Conservation (phyloP, 2,329 filamentous ascomycete genomes). For the Fusarium penzigii region DNA sequence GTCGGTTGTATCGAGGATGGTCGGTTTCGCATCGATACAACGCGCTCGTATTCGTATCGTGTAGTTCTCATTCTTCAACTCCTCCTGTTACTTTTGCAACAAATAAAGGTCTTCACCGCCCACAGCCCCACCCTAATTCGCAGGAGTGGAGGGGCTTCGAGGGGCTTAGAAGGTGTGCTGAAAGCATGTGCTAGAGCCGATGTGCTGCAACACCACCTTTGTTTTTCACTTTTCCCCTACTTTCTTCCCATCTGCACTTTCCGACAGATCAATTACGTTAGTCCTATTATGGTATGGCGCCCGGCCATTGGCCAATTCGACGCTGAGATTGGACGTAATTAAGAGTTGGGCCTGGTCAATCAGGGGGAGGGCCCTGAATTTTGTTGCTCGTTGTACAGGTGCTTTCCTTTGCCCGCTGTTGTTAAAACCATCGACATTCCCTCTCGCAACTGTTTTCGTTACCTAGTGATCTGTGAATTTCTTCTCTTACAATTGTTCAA, state of each 20-base stretch:
- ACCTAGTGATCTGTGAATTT: slow-evolving; percentile 8
- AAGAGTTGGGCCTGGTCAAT: slow-evolving; percentile 19
- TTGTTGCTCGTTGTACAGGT: slow-evolving; percentile 26
- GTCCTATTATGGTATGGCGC: slow-evolving; percentile 18
- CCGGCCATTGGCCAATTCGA: slow-evolving; percentile 23
- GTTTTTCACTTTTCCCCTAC: not conserved
- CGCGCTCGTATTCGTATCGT: slow-evolving; percentile 37
- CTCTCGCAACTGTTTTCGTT: slow-evolving; percentile 16
- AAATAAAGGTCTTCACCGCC: slow-evolving; percentile 23
- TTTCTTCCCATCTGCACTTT: slow-evolving; percentile 14
- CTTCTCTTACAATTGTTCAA: slow-evolving; percentile 4
- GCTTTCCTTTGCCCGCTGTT: slow-evolving; percentile 17
- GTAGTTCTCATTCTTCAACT: slow-evolving; percentile 15
- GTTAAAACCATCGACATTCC: slow-evolving; percentile 27
- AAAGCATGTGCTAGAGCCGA: not conserved
- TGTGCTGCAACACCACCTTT: not conserved
- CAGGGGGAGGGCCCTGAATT: slow-evolving; percentile 34
- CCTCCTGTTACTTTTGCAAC: slow-evolving; percentile 13
- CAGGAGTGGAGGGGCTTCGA: not conserved
- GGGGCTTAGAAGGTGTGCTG: not conserved
- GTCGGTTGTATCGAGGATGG: not conserved
- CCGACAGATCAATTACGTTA: slow-evolving; percentile 21
- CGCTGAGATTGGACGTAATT: slow-evolving; percentile 29
- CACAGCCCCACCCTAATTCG: not conserved
- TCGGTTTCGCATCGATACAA: not conserved